phyloP scores from a whole-genome alignment of 805 yeast genomes.

The Pichia occidentalis region DNA sequence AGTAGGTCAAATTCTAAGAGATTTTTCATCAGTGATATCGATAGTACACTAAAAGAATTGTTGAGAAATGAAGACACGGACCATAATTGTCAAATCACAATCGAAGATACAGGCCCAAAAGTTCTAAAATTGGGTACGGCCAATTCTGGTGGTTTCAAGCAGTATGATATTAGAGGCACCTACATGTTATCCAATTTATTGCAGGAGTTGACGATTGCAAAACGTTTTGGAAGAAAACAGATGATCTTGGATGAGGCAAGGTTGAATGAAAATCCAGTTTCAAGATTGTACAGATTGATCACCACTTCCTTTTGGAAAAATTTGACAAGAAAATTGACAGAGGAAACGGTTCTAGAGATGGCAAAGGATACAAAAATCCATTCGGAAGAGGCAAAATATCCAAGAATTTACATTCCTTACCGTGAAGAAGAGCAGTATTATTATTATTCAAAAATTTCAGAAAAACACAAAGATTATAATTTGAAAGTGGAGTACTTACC shows the following conservation, averaged over 20 bases:
- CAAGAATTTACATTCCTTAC: conserved; percentile 73
- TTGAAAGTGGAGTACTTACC: conserved; percentile 79
- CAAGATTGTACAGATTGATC: conserved; percentile 66
- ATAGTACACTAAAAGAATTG: conserved; percentile 61
- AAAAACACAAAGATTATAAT: conserved; percentile 45
- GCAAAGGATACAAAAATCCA: conserved; percentile 73
- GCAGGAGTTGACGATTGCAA: conserved; percentile 85
- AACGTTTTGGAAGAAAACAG: conserved; percentile 68
- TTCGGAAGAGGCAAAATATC: conserved; percentile 53
- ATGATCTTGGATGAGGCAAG: conserved; percentile 78
- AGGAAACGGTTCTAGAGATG: conserved; percentile 55
- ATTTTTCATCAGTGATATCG: conserved; percentile 71
- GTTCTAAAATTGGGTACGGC: conserved; percentile 76
- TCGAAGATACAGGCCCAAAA: conserved; percentile 80
- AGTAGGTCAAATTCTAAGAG: conserved; percentile 32
- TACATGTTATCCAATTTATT: conserved; percentile 80
- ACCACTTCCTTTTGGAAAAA: conserved; percentile 73
- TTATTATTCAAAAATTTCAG: conserved; percentile 52
- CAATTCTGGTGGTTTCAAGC: conserved; percentile 74
- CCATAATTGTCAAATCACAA: conserved; percentile 73
- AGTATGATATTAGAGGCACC: conserved; percentile 74
- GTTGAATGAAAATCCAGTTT: conserved; percentile 82
- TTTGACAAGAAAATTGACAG: conserved; percentile 65
- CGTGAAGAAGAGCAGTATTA: conserved; percentile 65
- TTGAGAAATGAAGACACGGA: conserved; percentile 80